Base-by-base conservation (phyloP, 495 filamentous ascomycete species). In the Chlorociboria aeruginascens region DNA sequence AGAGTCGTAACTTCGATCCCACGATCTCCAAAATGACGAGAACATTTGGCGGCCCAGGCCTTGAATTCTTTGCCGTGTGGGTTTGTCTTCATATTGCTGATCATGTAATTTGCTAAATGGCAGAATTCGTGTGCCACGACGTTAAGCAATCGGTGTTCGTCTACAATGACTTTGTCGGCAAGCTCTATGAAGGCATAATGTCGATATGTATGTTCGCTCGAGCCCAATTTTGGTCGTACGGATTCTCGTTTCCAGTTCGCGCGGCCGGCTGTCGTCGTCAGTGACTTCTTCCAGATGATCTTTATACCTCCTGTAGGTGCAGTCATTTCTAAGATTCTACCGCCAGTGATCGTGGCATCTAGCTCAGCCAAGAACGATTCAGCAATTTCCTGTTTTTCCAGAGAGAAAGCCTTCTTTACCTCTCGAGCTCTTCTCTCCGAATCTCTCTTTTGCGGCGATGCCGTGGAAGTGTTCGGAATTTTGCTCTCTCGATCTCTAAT, bases 81-180 rank as follows among this genome's bases (percentile, higher is more conserved):
- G 46, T 84, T 73, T 31, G 76, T 76, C 16, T 70, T 71, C 17
- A 84, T 65, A 12, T 78, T 71, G 31, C 71, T 76, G 42, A 96
- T 69, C 71, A 96, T 87, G 63, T 84, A 93, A 57, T 85, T 89
- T 30, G 85, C 81, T 1, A 97, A 70, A 60, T 98, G 92, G 64
- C 90, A 96, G 69, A 88, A 98, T 53, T 98, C 92, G 63, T 98
- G 92, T 3, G 89, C 86, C 16, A 96, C 57, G 0, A 86, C 85
- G 62, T 95, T 94, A 40, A 89, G 69, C 16, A 98, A 71, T 16
- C 88, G 79, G 38, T 85, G 69, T 47, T 83, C 75, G 60, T 81
- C 76, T 61, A 82, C 73, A 45, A 97, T 85, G 40, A 98, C 83
- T 49, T 88, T 89, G 45, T 84, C 78, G 0, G 90, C 84, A 3